These are phyloP conservation scores for Lactarius pseudohatsudake DNA, from an alignment of 768 basidiomycete genomes.

Conservation along the genomic window DNA sequence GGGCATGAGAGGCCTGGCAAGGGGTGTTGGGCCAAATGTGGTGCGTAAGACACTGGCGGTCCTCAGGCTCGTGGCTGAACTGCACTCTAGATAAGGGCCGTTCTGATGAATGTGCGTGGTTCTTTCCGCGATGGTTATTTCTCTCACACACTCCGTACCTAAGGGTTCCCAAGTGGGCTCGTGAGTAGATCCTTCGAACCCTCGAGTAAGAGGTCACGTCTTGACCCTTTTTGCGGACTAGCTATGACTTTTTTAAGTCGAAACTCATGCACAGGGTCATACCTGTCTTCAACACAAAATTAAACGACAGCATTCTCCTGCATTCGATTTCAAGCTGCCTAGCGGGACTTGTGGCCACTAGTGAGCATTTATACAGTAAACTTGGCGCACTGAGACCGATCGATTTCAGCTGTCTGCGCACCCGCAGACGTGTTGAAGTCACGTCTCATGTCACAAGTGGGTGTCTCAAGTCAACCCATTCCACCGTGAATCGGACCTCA, in stretches of 20 bases:
- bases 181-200: constrained; percentile 45
- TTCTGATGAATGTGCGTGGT: constrained; percentile 70
- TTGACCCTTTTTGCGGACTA: constrained; percentile 33
- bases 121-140: constrained; percentile 22
- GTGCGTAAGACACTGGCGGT: constrained; percentile 42
- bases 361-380: constrained; percentile 42
- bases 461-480: constrained; percentile 30
- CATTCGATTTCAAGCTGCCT: constrained; percentile 66
- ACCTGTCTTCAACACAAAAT: constrained; percentile 57
- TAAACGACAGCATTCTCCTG: constrained; percentile 64
- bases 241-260: constrained; percentile 77
- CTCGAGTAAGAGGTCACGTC: neutral
- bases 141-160: constrained; percentile 11
- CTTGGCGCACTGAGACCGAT: neutral
- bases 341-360: constrained; percentile 76
- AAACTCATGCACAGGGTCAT: constrained; percentile 51
- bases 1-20: constrained; percentile 62
- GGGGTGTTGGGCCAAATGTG: constrained; percentile 78
- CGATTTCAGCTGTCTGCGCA: constrained; percentile 65
- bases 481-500: constrained; percentile 1
- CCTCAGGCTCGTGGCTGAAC: constrained; percentile 20
- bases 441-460: constrained; percentile 73
- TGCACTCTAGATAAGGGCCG: constrained; percentile 50
- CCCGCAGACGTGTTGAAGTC: constrained; percentile 77
- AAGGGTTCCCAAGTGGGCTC: constrained; percentile 83